Evolutionary conservation across 257 asterid species (phyloP).

Genomic region (Solanum paucissectum): DNA sequence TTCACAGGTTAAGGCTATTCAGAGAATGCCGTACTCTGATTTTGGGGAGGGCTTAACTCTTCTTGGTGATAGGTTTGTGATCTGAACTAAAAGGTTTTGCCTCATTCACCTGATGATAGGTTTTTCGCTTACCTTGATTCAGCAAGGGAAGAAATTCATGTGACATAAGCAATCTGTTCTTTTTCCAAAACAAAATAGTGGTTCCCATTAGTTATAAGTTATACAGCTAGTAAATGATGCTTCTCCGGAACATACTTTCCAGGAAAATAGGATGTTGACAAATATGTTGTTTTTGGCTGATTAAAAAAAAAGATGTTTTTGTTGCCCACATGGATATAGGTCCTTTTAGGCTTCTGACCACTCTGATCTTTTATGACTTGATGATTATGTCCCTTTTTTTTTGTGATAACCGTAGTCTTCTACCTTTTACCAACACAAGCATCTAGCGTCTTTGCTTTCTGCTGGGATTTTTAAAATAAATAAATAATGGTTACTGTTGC

Average conservation of each 20-base stretch:
- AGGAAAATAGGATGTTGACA: background rate
- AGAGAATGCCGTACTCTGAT: slow-evolving; percentile 36
- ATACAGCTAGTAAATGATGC: background rate
- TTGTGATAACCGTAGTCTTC: background rate
- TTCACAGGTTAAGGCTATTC: slow-evolving; percentile 56
- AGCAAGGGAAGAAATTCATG: background rate
- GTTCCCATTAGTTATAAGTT: background rate
- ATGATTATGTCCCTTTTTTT: background rate
- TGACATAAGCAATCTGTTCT: background rate
- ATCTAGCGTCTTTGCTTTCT: background rate
- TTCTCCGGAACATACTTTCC: background rate
- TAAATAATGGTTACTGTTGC: too few species aligned
- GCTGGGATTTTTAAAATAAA: too few species aligned
- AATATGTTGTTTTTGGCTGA: background rate
- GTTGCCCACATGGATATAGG: background rate
- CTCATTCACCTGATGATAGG: background rate
- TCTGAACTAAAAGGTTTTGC: background rate
- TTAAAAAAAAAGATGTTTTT: background rate
- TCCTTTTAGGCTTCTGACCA: background rate
- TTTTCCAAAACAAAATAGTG: background rate
- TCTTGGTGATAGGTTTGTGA: slow-evolving; percentile 63
- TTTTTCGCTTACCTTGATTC: background rate
- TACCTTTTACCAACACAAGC: background rate
- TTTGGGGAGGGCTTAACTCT: slow-evolving; percentile 98
- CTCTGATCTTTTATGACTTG: background rate